Evolutionary conservation across 2,329 filamentous ascomycete genomes (phyloP).

Genomic region (Stachybotrys echinatus): DNA sequence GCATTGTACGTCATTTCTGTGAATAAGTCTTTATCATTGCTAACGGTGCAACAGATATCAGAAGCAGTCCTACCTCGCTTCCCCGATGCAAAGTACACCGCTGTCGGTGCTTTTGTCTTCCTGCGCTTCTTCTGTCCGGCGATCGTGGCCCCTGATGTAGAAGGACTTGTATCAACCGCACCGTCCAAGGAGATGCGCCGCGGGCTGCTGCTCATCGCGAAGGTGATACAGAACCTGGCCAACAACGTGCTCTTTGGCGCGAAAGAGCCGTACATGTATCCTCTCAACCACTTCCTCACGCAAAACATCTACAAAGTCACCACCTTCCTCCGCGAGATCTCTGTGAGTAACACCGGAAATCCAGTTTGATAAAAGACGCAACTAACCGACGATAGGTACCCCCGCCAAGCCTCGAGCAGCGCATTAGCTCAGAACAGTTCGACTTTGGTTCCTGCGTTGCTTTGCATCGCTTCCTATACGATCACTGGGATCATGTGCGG

Average conservation of each 20-base stretch:
- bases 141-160: constrained; percentile 64
- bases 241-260: constrained; percentile 69
- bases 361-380: neutral
- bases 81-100: constrained; percentile 66
- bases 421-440: constrained; percentile 44
- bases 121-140: constrained; percentile 68
- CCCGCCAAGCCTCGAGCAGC: constrained; percentile 38
- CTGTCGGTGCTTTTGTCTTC: constrained; percentile 67
- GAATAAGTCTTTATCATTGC: neutral
- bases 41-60: constrained; percentile 41
- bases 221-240: constrained; percentile 65
- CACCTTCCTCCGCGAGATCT: constrained; percentile 62
- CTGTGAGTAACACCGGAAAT: constrained; percentile 36
- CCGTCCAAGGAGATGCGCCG: constrained; percentile 66
- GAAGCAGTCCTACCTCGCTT: constrained; percentile 59
- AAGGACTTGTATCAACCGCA: constrained; percentile 54
- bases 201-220: constrained; percentile 63
- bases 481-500: constrained; percentile 65
- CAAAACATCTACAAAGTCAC: constrained; percentile 65
- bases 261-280: constrained; percentile 69
- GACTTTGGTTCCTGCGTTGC: constrained; percentile 69
- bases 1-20: constrained; percentile 43
- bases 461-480: constrained; percentile 63
- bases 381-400: constrained; percentile 31
- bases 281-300: constrained; percentile 62